Evolutionary conservation across 169 alveolate genomes (phyloP).

Genomic region (Perkinsus chesapeaki): DNA sequence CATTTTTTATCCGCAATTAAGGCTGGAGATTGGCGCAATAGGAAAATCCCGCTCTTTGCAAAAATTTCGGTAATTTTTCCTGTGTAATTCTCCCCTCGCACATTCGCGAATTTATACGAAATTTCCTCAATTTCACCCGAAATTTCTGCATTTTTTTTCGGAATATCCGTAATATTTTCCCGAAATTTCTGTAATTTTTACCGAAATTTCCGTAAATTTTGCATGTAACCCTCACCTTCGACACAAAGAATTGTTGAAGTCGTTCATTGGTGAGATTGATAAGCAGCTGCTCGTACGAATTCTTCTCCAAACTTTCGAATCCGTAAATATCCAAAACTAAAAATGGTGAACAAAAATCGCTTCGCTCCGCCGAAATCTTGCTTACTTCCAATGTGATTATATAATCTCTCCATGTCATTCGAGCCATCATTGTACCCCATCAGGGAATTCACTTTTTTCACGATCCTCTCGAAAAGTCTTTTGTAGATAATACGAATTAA

Average conservation of each 20-base stretch:
- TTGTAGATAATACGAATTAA: conserved; percentile 15
- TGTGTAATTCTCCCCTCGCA: no score
- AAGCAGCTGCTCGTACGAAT: conserved; percentile 94
- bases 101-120: no score
- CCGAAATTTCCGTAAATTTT: no score
- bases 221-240: conserved; percentile 27
- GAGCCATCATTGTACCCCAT: not conserved
- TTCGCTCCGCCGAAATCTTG: not conserved
- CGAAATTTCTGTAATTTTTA: no score
- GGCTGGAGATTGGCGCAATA: no score
- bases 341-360: no score
- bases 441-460: conserved; percentile 17
- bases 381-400: not conserved
- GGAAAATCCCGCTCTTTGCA: no score
- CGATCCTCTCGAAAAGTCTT: conserved; percentile 30
- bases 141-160: no score
- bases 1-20: no score
- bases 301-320: conserved; percentile 89
- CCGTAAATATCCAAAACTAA: conserved; percentile 93
- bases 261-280: conserved; percentile 97
- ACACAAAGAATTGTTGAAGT: conserved; percentile 83
- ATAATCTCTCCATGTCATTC: not conserved
- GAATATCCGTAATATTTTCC: no score
- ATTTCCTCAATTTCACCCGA: no score
- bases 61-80: no score